Evolutionary conservation across 768 basidiomycete genomes (phyloP).

Genomic region (Mycena pura): DNA sequence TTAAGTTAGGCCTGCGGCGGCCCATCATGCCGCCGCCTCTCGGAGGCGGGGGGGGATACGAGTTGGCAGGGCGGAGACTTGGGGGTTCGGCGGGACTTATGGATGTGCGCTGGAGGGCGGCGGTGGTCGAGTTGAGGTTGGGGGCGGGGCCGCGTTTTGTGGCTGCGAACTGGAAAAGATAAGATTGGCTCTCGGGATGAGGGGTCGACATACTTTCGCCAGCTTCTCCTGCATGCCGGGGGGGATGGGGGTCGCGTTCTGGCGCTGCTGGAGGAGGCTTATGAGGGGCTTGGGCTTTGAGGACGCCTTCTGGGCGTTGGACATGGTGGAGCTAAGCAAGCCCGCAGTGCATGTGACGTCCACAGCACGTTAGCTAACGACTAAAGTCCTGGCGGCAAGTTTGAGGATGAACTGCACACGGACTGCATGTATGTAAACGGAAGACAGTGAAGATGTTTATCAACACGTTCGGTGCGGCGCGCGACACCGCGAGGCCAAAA

Average conservation of each 20-base stretch:
- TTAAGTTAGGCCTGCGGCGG: conserved; percentile 63
- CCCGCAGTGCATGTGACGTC: conserved; percentile 6
- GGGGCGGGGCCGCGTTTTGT: conserved; percentile 41
- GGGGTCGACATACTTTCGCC: conserved; percentile 66
- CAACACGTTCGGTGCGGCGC: too few relatives aligned
- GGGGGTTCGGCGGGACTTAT: conserved; percentile 30
- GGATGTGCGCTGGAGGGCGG: conserved; percentile 47
- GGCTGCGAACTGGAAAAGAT: conserved; percentile 28
- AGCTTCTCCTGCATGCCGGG: conserved; percentile 92
- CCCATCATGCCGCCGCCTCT: conserved; percentile 44
- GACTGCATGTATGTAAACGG: too few relatives aligned
- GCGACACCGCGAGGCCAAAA: too few relatives aligned
- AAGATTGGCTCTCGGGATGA: neutral
- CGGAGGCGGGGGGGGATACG: conserved; percentile 38
- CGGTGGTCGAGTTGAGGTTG: conserved; percentile 48
- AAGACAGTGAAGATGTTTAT: too few relatives aligned
- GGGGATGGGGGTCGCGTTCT: conserved; percentile 75
- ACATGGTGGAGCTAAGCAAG: conserved; percentile 18
- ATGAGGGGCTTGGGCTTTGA: conserved; percentile 39
- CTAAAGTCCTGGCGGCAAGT: neutral
- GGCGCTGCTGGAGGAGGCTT: conserved; percentile 49
- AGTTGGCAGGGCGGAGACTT: conserved; percentile 40
- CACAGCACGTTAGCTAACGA: neutral
- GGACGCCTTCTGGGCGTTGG: conserved; percentile 28
- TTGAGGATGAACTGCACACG: too few relatives aligned